phyloP scores from a whole-genome alignment of 106 monocot genomes.

The Hemerocallis citrina region DNA sequence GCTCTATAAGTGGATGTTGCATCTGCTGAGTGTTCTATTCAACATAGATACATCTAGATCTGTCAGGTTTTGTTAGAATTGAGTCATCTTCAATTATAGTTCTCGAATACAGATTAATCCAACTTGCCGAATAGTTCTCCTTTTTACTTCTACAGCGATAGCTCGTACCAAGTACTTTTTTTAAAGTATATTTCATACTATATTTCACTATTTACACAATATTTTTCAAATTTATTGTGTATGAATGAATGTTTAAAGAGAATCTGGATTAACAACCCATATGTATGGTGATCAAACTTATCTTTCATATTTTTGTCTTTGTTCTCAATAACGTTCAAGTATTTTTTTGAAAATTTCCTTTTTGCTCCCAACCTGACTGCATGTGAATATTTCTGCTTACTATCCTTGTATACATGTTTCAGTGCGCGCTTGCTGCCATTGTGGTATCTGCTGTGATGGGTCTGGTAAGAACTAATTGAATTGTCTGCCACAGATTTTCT shows the following conservation, averaged over 20 bases:
- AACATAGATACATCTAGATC: not conserved
- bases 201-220: too few relatives aligned
- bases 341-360: not conserved
- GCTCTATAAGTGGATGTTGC: not conserved
- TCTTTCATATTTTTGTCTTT: not conserved
- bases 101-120: not conserved
- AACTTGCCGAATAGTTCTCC: not conserved
- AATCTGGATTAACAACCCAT: too few relatives aligned
- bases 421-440: conserved; percentile 12
- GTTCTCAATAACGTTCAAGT: too few relatives aligned
- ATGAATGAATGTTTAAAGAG: too few relatives aligned
- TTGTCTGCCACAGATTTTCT: too few relatives aligned
- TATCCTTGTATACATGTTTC: conserved; percentile 3
- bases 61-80: not conserved
- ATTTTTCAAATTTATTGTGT: too few relatives aligned
- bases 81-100: not conserved
- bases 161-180: not conserved
- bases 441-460: conserved; percentile 6
- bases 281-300: not conserved
- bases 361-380: not conserved
- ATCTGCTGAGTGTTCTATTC: not conserved
- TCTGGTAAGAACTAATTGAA: not conserved
- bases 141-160: not conserved
- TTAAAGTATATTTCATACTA: too few relatives aligned
- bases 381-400: conserved; percentile 7